Evolutionary conservation across 2,329 filamentous ascomycete genomes (phyloP), one percentile per base, ranked within the genome.

Genomic region (Magnaporthales sp.): DNA sequence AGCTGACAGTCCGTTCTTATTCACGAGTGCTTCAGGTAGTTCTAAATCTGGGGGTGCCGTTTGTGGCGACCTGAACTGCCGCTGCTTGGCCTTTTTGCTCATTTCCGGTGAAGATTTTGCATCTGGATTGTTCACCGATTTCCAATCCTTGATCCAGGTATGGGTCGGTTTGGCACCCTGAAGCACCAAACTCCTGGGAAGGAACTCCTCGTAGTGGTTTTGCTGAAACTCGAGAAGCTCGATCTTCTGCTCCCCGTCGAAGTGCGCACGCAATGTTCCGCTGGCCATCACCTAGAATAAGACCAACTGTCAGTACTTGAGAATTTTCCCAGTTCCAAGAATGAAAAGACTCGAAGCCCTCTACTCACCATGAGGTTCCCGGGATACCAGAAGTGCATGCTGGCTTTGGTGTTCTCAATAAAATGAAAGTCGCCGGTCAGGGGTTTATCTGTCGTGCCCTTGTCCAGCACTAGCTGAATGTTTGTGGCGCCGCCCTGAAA

Each of bases 401-500:
- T 95, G 29, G 92, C 88, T 72, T 88, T 91, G 27, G 81, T 80
- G 73, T 91, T 92, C 71, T 92, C 90, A 26, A 97, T 89, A 71
- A 89, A 89, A 72, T 91, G 88, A 62, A 86, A 87, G 63, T 89
- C 87, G 67, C 84, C 86, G 1, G 84, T 81, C 46, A 91, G 76
- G 10, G 82, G 78, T 64, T 81, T 81, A 69, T 89, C 86, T 0
- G 77, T 77, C 1, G 80, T 82, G 2, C 82, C 81, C 73, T 87
- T 89, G 71, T 96, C 93, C 72, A 96, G 84, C 26, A 93, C 87
- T 74, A 98, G 85, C 75, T 97, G 92, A 72, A 98, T 91, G 66
- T 89, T 91, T 71, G 86, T 90, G 66, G 97, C 89, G 7, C 93
- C 93, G 68, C 92, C 94, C 67, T 90, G 89, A 75, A 95, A 97